A percentile compares a stretch with the other conserved stretches of the same genome.
Evolutionary conservation across 164 flowering plant species (phyloP).

Genomic region (Tinospora cordifolia): DNA sequence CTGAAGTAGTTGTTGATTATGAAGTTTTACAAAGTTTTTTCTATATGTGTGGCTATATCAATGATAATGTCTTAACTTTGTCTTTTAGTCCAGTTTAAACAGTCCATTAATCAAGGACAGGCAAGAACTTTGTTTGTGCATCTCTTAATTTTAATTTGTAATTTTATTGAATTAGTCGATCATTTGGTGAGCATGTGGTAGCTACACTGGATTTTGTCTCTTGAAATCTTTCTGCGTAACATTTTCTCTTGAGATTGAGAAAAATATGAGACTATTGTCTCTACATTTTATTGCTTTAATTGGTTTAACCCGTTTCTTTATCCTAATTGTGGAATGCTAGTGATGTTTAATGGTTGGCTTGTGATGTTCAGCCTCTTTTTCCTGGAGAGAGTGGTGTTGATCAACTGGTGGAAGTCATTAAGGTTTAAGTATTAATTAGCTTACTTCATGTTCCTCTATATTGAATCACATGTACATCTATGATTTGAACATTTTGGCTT

Average conservation of each 20-base stretch:
- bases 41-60: too few relatives aligned
- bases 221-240: too few relatives aligned
- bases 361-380: slow-evolving; percentile 61
- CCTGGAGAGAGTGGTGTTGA: slow-evolving; percentile 91
- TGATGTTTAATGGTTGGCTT: slow-evolving; percentile 17
- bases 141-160: too few relatives aligned
- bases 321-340: background rate
- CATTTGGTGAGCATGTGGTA: too few relatives aligned
- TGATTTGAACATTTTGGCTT: background rate
- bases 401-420: slow-evolving; percentile 84
- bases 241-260: background rate
- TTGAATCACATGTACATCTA: background rate
- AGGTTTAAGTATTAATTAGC: slow-evolving; percentile 34
- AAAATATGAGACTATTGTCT: background rate
- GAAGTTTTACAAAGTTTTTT: too few relatives aligned
- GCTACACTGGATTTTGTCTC: too few relatives aligned
- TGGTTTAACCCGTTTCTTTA: background rate
- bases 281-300: background rate
- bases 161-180: too few relatives aligned
- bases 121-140: too few relatives aligned
- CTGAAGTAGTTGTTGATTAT: too few relatives aligned
- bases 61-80: too few relatives aligned
- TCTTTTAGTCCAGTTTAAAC: too few relatives aligned
- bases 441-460: background rate
- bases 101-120: too few relatives aligned